phyloP scores from a whole-genome alignment of 345 rosid species.

The Psidium friedrichsthalianum region DNA sequence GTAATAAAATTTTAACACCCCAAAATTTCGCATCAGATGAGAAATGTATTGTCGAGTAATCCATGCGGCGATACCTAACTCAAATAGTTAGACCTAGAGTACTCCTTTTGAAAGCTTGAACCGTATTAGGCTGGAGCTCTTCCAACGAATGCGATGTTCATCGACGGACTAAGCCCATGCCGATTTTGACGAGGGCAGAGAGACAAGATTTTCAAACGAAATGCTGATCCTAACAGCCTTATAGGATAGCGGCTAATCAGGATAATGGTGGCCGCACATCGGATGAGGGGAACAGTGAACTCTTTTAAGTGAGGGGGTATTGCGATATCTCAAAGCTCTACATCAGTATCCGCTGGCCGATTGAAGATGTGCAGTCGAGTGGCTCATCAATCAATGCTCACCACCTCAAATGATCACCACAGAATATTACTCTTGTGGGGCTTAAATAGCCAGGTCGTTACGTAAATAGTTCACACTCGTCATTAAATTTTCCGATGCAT shows the following conservation, averaged over 20 bases:
- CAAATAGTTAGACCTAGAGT: background rate
- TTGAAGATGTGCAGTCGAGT: background rate
- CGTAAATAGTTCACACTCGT: background rate
- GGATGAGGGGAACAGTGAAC: background rate
- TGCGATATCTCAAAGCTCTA: background rate
- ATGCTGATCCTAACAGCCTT: background rate
- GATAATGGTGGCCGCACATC: background rate
- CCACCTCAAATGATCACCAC: background rate
- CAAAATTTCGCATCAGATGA: too few relatives aligned
- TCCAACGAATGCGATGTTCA: background rate
- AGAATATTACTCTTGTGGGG: background rate
- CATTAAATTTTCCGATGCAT: background rate
- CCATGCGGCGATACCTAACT: background rate
- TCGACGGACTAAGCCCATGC: background rate
- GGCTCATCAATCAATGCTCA: background rate
- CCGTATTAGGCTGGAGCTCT: rapidly evolving
- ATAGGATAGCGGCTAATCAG: background rate
- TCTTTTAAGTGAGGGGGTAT: background rate
- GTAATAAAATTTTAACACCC: background rate
- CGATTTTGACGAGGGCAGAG: background rate
- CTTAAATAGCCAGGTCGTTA: background rate
- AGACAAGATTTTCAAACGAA: background rate
- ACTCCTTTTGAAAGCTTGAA: background rate
- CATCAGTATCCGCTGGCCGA: background rate
- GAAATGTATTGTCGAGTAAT: too few relatives aligned